phyloP scores from a whole-genome alignment of 2,329 filamentous ascomycete genomes.

The Sarocladiaceae sp. region DNA sequence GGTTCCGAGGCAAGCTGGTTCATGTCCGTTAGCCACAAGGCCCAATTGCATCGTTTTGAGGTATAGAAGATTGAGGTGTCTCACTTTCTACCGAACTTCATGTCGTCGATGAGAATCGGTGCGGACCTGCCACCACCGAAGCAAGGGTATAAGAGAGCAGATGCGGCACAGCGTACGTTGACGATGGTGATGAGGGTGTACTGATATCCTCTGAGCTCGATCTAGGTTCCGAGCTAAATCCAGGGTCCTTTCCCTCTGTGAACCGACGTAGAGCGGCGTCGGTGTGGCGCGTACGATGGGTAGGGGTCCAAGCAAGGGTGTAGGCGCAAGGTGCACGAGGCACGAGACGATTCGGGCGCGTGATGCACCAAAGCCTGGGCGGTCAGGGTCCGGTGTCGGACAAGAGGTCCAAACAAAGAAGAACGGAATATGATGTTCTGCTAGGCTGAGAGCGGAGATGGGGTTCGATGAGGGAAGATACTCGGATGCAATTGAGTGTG shows the following conservation, averaged over 20 bases:
- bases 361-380: conserved; percentile 4
- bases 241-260: too few species aligned
- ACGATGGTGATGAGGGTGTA: not conserved
- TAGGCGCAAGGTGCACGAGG: conserved; percentile 6
- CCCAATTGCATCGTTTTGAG: not conserved
- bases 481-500: not conserved
- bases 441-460: not conserved
- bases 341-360: conserved; percentile 6
- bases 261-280: conserved; percentile 3
- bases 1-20: conserved; percentile 64
- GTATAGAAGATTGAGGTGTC: conserved; percentile 15
- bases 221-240: too few species aligned
- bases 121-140: conserved; percentile 1
- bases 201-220: too few species aligned
- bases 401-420: not conserved
- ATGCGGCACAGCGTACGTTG: too few species aligned
- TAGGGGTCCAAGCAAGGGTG: conserved; percentile 8
- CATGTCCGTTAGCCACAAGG: conserved; percentile 16
- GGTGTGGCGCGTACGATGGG: not conserved
- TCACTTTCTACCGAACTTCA: conserved; percentile 61
- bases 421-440: not conserved
- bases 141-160: too few species aligned
- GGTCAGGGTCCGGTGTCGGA: conserved; percentile 7
- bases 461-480: not conserved
- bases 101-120: conserved; percentile 21